Evolutionary conservation across 2,329 filamentous ascomycete genomes (phyloP).

Genomic region (Penicillium oxalicum): DNA sequence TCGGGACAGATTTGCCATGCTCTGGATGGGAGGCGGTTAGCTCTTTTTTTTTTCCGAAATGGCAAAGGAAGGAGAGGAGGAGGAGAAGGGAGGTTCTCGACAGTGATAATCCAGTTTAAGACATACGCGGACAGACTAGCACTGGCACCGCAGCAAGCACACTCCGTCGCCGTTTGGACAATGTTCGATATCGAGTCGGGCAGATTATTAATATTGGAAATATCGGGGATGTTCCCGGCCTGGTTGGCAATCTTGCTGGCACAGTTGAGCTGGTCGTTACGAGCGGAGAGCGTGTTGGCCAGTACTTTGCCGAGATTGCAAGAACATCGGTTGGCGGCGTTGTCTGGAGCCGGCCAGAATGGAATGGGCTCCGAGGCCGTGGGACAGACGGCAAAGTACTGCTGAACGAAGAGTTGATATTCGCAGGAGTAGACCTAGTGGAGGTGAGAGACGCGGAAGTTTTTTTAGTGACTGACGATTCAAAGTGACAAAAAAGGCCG

Average conservation of each 20-base stretch:
- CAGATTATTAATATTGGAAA: slow-evolving; percentile 15
- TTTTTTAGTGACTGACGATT: background rate
- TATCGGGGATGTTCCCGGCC: slow-evolving; percentile 6
- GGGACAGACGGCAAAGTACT: slow-evolving; percentile 31
- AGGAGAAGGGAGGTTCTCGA: too few relatives aligned
- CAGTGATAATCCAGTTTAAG: too few relatives aligned
- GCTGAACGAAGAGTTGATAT: slow-evolving; percentile 35
- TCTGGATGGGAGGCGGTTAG: slow-evolving; percentile 6
- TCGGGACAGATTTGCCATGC: slow-evolving; percentile 30
- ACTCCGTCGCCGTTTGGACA: slow-evolving; percentile 23
- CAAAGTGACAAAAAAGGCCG: too few relatives aligned
- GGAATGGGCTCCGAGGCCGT: slow-evolving; percentile 28
- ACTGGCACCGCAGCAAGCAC: slow-evolving; percentile 33
- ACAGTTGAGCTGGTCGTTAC: slow-evolving; percentile 17
- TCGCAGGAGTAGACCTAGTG: slow-evolving; percentile 35
- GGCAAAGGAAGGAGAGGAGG: too few relatives aligned
- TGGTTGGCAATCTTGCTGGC: slow-evolving; percentile 16
- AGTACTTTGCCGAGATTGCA: slow-evolving; percentile 33
- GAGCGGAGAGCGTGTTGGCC: slow-evolving; percentile 14
- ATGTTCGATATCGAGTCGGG: slow-evolving; percentile 10
- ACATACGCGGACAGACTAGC: slow-evolving; percentile 33
- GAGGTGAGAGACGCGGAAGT: background rate
- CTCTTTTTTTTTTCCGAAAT: too few relatives aligned
- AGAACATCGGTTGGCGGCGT: slow-evolving; percentile 33
- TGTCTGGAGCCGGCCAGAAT: slow-evolving; percentile 35